Conservation (phyloP, 1,139 yeast species). For the Geotrichum europaeum region DNA sequence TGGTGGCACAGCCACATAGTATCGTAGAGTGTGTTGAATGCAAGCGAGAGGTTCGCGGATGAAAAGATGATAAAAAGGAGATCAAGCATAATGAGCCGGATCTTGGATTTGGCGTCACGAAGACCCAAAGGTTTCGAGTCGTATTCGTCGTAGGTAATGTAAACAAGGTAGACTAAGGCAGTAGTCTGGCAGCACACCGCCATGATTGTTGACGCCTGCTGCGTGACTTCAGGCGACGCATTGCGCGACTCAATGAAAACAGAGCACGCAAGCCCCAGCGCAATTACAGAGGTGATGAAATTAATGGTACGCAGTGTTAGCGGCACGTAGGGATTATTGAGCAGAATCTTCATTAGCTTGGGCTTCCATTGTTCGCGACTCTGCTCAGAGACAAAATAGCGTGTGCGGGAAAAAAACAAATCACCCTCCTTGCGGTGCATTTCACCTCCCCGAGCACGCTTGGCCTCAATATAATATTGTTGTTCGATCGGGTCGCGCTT, state of each 20-base stretch:
- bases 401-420: slow-evolving; percentile 4
- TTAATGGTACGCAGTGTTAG: slow-evolving; percentile 66
- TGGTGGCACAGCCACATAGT: slow-evolving; percentile 69
- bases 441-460: slow-evolving; percentile 1
- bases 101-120: slow-evolving; percentile 74
- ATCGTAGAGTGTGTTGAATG: slow-evolving; percentile 79
- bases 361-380: slow-evolving; percentile 55
- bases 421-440: slow-evolving; percentile 5
- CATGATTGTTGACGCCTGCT: slow-evolving; percentile 89
- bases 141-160: slow-evolving; percentile 86
- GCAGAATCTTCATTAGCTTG: slow-evolving; percentile 49
- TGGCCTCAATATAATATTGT: not conserved
- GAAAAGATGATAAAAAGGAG: slow-evolving; percentile 83
- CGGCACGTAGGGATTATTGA: slow-evolving; percentile 77
- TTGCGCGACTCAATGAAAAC: slow-evolving; percentile 26
- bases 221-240: slow-evolving; percentile 47
- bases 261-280: slow-evolving; percentile 30
- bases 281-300: slow-evolving; percentile 38
- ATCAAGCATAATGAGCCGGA: slow-evolving; percentile 72
- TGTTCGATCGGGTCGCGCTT: not conserved
- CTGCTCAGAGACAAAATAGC: slow-evolving; percentile 28
- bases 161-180: slow-evolving; percentile 70
- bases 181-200: slow-evolving; percentile 77
- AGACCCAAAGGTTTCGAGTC: slow-evolving; percentile 87
- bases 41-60: slow-evolving; percentile 80